Percentiles rank a stretch among this genome's conserved stretches.
Conservation (phyloP, 1,284 basidiomycete species). For the Uromyces viciae-fabae region DNA sequence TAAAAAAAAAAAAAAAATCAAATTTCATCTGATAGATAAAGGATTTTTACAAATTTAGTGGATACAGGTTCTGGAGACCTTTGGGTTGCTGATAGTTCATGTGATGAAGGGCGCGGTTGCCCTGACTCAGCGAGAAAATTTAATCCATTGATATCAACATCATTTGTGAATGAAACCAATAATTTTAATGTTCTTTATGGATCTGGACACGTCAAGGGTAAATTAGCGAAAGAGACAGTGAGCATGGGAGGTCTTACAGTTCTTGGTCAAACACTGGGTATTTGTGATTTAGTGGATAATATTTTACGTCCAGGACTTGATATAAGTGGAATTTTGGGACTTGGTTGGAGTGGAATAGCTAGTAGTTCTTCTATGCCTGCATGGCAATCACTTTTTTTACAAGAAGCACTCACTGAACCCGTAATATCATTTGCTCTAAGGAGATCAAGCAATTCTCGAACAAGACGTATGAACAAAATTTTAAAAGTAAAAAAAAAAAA, state of each 20-base stretch:
- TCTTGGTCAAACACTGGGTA: conserved; percentile 20
- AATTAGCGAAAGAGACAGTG: conserved; percentile 25
- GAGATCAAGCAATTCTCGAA: not conserved
- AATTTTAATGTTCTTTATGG: conserved; percentile 40
- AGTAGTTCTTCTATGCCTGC: conserved; percentile 36
- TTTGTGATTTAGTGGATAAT: conserved; percentile 40
- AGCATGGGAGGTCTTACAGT: conserved; percentile 30
- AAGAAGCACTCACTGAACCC: conserved; percentile 30
- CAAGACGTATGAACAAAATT: not conserved
- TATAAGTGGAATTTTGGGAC: conserved; percentile 36
- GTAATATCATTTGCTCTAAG: conserved; percentile 39
- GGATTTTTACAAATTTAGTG: conserved; percentile 19
- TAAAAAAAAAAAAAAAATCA: not conserved
- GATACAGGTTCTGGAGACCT: conserved; percentile 43
- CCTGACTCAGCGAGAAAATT: conserved; percentile 32
- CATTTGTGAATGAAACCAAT: not conserved
- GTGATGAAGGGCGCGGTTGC: conserved; percentile 12
- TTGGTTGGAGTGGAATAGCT: conserved; percentile 43
- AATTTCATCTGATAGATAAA: not conserved
- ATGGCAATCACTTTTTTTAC: conserved; percentile 41
- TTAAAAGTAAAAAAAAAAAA: not conserved
- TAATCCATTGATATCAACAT: conserved; percentile 13
- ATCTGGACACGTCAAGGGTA: conserved; percentile 33
- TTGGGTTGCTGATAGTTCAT: conserved; percentile 32
- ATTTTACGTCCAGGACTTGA: conserved; percentile 41